Base-by-base conservation (phyloP, 1,284 basidiomycete species). In the Peniophora sp. region DNA sequence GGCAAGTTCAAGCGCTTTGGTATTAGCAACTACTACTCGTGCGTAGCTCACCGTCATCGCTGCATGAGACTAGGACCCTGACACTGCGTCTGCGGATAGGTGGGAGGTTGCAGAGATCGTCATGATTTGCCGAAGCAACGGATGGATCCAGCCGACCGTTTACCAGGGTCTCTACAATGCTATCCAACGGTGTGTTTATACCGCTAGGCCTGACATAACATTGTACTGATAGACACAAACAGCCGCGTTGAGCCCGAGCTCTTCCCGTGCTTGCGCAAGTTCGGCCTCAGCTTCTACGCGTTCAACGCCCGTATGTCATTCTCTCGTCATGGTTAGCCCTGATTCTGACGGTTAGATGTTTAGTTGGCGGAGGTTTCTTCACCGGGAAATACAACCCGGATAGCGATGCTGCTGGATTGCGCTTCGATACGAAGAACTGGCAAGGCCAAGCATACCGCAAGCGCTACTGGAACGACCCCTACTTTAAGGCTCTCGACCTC, bases 161-260 rank as follows among this genome's bases (percentile, higher is more conserved):
- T 88, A 88, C 61, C 85, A 89, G 62, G 85, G 83, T 3, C 69
- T 78, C 51, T 81, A 79, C 60, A 81, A 78, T 54, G 75, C 74
- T 2, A 66, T 81, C 20, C 74, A 79, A 55, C 61, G 76, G 64
- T 56, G 17, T 3, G 54, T 20, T 12, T 3, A 11, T 11, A 14
- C 15, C 15, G 2, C 11, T 41, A 24, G 11, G 17, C 32, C 17
- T n/a, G 14, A 48, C 45, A 8, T 15, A 14, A 24, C 18, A 20
- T 36, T 23, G 9, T 37, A 12, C 17, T 10, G 12, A 46, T 27
- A 47, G 27, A 39, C 8, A 36, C 2, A 1, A 11, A 18, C 49
- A 64, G 68, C 32, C 62, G 62, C 24, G 75, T 77, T 39, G 81
- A 83, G 59, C 72, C 76, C 0, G 81, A 83, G 56, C 68, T 84